Evolutionary conservation across 495 filamentous ascomycete genomes (phyloP).

Genomic region (Daldinia bambusicola): DNA sequence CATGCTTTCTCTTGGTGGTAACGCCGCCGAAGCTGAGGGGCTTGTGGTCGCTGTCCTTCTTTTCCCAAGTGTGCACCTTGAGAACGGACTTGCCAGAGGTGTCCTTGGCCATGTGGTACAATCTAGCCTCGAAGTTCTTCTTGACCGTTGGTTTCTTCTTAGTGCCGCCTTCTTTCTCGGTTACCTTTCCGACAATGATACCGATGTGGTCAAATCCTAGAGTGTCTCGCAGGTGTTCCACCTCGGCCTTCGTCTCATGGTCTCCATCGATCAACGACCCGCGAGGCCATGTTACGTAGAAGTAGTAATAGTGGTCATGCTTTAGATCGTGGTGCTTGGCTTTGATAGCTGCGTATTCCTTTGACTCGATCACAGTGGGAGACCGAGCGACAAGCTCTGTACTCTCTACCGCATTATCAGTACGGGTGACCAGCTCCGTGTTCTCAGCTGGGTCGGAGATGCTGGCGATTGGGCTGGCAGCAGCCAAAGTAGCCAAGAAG

Average conservation of each 20-base stretch:
- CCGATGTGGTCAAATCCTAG: constrained; percentile 43
- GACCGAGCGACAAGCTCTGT: not conserved
- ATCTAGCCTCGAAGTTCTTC: constrained; percentile 25
- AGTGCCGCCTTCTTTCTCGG: constrained; percentile 20
- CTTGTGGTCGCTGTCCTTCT: constrained; percentile 8
- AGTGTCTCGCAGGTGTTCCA: constrained; percentile 18
- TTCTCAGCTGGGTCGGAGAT: constrained; percentile 7
- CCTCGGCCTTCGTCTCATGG: constrained; percentile 20
- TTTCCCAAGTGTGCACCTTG: not conserved
- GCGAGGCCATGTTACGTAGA: constrained; percentile 10
- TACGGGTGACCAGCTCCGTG: not conserved
- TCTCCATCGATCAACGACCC: not conserved
- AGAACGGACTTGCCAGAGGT: not conserved
- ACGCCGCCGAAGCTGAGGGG: constrained; percentile 2
- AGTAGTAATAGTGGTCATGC: constrained; percentile 36
- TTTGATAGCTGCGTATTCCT: constrained; percentile 16
- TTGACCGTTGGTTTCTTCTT: constrained; percentile 30
- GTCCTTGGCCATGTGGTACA: constrained; percentile 35
- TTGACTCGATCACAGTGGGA: constrained; percentile 5
- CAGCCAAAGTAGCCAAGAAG: constrained; percentile 34
- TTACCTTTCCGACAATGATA: constrained; percentile 38
- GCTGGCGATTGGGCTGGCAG: constrained; percentile 32
- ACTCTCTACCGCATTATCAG: not conserved
- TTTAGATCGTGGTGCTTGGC: constrained; percentile 8
- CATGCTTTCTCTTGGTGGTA: constrained; percentile 19